Evolutionary conservation across 768 basidiomycete genomes (phyloP).

Genomic region (Trichaptum fuscoviolaceum): DNA sequence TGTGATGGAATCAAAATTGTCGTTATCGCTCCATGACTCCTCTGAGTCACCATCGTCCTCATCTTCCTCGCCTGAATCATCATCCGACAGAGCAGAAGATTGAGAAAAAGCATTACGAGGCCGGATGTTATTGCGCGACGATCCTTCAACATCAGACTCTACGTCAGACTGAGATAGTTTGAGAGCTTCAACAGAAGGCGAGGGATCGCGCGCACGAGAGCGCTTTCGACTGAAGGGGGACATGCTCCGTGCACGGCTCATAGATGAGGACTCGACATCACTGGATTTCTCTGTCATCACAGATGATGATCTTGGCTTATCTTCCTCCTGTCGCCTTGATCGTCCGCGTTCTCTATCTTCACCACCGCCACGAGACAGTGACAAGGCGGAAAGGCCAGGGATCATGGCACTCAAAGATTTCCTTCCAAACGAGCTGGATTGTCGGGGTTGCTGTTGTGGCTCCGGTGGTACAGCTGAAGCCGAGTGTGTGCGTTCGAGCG

Average conservation of each 20-base stretch:
- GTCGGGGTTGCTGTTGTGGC: constrained; percentile 29
- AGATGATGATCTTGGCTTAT: constrained; percentile 31
- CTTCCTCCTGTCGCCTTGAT: constrained; percentile 33
- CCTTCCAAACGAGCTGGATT: constrained; percentile 51
- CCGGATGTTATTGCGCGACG: constrained; percentile 33
- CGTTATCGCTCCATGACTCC: constrained; percentile 50
- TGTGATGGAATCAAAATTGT: constrained; percentile 73
- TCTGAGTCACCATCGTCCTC: constrained; percentile 49
- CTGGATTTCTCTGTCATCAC: constrained; percentile 36
- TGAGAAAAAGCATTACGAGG: constrained; percentile 62
- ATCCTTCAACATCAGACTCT: constrained; percentile 43
- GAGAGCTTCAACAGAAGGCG: constrained; percentile 44
- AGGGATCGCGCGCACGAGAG: constrained; percentile 52
- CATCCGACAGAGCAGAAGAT: constrained; percentile 61
- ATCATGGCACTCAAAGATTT: constrained; percentile 67
- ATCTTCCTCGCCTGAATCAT: constrained; percentile 44
- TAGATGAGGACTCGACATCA: constrained; percentile 22
- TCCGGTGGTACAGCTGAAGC: constrained; percentile 22
- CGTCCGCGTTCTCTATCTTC: constrained; percentile 52
- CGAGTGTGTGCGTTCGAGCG: constrained; percentile 41
- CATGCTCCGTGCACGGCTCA: constrained; percentile 62
- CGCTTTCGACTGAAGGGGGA: constrained; percentile 69
- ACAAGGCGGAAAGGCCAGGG: constrained; percentile 60
- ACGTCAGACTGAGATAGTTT: constrained; percentile 58
- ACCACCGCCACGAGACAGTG: constrained; percentile 44